phyloP scores from a whole-genome alignment of 345 rosid species.

The Brassica incana region DNA sequence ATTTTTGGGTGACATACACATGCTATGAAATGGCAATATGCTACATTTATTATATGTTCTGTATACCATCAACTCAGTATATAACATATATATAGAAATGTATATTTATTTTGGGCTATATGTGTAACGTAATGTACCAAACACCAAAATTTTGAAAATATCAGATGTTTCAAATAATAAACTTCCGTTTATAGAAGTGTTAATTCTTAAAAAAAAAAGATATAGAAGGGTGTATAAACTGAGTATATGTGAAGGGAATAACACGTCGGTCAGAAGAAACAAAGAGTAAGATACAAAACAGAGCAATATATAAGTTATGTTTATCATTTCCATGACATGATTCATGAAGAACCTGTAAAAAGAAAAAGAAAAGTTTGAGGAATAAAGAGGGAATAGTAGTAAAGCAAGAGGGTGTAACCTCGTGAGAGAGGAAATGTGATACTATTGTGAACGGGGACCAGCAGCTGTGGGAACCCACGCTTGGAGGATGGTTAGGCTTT shows the following conservation, averaged over 20 bases:
- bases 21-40: too few species aligned
- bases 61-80: background rate
- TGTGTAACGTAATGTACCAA: background rate
- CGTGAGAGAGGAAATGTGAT: conserved; percentile 12
- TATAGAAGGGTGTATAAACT: too few species aligned
- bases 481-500: conserved; percentile 16
- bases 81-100: background rate
- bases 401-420: conserved; percentile 5
- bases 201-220: too few species aligned
- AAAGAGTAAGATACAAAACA: conserved; percentile 14
- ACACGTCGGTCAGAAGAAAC: conserved; percentile 8
- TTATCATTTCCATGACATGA: background rate
- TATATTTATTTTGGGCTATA: background rate
- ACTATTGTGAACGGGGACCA: conserved; percentile 10
- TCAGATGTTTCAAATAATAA: background rate
- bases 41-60: too few species aligned
- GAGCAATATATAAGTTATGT: background rate
- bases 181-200: background rate
- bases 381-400: background rate
- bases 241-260: background rate
- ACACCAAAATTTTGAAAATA: background rate
- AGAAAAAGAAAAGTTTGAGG: background rate
- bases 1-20: too few species aligned
- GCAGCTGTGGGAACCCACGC: background rate
- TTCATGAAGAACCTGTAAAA: conserved; percentile 10